Evolutionary conservation across 805 yeast genomes (phyloP), one percentile per base, ranked within the genome.

Genomic region (Maudiozyma saulgeensis): DNA sequence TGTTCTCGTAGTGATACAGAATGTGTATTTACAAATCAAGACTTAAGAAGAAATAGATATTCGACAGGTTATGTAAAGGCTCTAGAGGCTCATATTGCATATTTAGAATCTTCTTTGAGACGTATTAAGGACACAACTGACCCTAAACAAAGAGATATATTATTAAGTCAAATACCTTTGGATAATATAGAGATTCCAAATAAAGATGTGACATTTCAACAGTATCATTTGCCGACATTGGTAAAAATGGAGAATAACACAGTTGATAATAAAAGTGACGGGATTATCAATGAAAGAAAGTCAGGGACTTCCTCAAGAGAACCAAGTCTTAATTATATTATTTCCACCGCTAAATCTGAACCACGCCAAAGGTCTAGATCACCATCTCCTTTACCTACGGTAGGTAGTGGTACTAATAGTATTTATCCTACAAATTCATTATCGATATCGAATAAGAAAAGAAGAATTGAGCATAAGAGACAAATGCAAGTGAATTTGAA

Each of bases 41-140:
- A 76, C 53, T 63, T 73, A 66, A 60, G 81, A 32, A 73, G 70
- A 49, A 70, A 67, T 49, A 59, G 79, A 46, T 75, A 77, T 1
- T 64, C 75, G 1, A 71, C 69, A 8, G 66, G 69, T 48, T 76
- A 76, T 53, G 79, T 76, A 21, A 68, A 67, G 40, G 63, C 68
- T 12, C 56, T 76, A 41, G 77, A 64, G 44, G 43, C 47, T 1
- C 61, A 59, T 16, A 53, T 64, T 21, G 55, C 56, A 8, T 48
- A 49, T 16, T 51, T 62, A 44, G 63, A 62, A 37, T 41, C 49
- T 3, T 40, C 51, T 2, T 34, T 61, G 11, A 46, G 46, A 15
- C 43, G 43, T 4, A 38, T 56, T 8, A 51, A 51, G 42, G 51
- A 46, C 11, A 21, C 51, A 1, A 47, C 38, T 32, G 51, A 55